These are phyloP conservation scores for Ceratocystiopsis sp. DNA, from an alignment of 2,329 filamentous ascomycete species.

Conservation along the genomic window DNA sequence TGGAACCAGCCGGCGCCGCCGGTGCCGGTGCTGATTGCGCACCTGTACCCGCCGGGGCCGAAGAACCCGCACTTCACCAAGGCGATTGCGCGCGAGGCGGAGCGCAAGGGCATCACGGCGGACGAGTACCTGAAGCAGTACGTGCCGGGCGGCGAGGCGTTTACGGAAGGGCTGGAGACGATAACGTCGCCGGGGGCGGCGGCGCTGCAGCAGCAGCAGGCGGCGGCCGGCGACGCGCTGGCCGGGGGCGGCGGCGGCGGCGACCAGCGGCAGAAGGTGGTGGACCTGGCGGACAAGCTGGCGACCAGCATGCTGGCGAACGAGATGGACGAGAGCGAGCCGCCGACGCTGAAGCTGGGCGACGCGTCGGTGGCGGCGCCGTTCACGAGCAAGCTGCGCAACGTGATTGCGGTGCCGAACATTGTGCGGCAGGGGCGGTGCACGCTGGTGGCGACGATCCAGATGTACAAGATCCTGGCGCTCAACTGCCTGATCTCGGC, in stretches of 20 bases:
- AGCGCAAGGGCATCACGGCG: constrained; percentile 54
- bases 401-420: constrained; percentile 93
- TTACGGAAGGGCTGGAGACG: constrained; percentile 35
- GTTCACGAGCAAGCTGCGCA: constrained; percentile 93
- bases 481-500: constrained; percentile 96
- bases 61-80: constrained; percentile 88
- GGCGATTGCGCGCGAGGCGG: constrained; percentile 72
- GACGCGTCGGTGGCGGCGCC: constrained; percentile 94
- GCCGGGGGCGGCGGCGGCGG: too few relatives aligned
- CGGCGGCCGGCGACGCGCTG: constrained; percentile 38
- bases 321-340: constrained; percentile 76
- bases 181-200: constrained; percentile 51
- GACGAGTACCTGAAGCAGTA: constrained; percentile 35
- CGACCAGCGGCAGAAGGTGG: too few relatives aligned
- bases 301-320: constrained; percentile 77
- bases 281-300: constrained; percentile 61
- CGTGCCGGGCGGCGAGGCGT: constrained; percentile 21
- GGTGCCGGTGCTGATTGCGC: constrained; percentile 79
- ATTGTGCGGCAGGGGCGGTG: constrained; percentile 96
- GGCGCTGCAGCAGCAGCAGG: constrained; percentile 34
- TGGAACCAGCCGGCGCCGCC: constrained; percentile 93
- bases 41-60: constrained; percentile 82
- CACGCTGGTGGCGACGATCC: constrained; percentile 93
- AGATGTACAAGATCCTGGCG: constrained; percentile 99
- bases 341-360: constrained; percentile 88